Percentiles rank a stretch among this genome's conserved stretches.
Conservation (phyloP, 2,329 filamentous ascomycete genomes). For the Colletotrichum scovillei region DNA sequence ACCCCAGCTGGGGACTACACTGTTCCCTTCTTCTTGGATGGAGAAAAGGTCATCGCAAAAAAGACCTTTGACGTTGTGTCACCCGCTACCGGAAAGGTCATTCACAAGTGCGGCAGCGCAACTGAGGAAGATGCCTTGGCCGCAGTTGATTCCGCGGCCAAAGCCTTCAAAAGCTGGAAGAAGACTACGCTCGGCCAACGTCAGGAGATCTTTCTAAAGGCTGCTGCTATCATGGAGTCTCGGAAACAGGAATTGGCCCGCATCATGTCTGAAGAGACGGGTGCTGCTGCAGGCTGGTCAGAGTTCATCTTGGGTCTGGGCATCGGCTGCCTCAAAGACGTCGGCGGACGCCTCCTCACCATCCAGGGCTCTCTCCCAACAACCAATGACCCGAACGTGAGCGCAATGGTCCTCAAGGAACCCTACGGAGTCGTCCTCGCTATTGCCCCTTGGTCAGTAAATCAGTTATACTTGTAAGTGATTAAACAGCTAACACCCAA, state of each 20-base stretch:
- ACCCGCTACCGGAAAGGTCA: conserved; percentile 63
- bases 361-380: conserved; percentile 47
- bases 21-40: conserved; percentile 57
- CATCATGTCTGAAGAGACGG: conserved; percentile 61
- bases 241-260: conserved; percentile 64
- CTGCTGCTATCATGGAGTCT: conserved; percentile 67
- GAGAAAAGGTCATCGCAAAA: conserved; percentile 56
- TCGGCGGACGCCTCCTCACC: conserved; percentile 49
- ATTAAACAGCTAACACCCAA: conserved; percentile 14
- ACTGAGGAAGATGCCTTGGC: conserved; percentile 63
- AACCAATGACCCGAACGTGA: conserved; percentile 56
- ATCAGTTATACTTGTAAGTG: neutral
- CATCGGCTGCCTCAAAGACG: conserved; percentile 49
- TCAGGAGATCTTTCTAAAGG: conserved; percentile 71
- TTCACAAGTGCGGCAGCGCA: conserved; percentile 66
- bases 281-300: conserved; percentile 40
- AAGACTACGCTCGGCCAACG: conserved; percentile 66
- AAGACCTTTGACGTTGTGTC: conserved; percentile 67
- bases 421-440: conserved; percentile 83
- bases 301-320: conserved; percentile 49
- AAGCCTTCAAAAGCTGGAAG: conserved; percentile 73
- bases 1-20: conserved; percentile 12
- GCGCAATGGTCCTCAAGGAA: conserved; percentile 72
- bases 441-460: conserved; percentile 81
- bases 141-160: conserved; percentile 61